A percentile compares a stretch with the other conserved stretches of the same genome.
Evolutionary conservation across 2,329 filamentous ascomycete genomes (phyloP).

Genomic region (Fusarium annulatum): DNA sequence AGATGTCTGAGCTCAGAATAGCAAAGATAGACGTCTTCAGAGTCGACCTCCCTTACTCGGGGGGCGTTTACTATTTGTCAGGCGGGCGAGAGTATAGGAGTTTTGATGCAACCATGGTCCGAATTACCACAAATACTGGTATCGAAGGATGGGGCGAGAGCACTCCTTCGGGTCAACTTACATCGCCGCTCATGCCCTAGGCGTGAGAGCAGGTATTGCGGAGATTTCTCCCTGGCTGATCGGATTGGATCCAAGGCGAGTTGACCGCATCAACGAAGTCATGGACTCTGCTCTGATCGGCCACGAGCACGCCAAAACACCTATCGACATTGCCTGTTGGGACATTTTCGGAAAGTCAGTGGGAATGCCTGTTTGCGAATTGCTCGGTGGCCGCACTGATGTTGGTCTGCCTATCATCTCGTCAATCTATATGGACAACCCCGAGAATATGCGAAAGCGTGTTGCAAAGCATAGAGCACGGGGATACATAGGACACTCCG

Average conservation of each 20-base stretch:
- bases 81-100: constrained; percentile 26
- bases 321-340: constrained; percentile 37
- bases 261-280: constrained; percentile 37
- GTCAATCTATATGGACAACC: constrained; percentile 29
- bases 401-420: constrained; percentile 30
- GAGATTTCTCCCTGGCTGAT: constrained; percentile 31
- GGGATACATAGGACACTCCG: constrained; percentile 27
- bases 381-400: constrained; percentile 31
- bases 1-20: constrained; percentile 40
- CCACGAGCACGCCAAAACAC: constrained; percentile 30
- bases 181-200: constrained; percentile 31
- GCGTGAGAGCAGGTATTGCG: constrained; percentile 29
- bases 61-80: constrained; percentile 29
- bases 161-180: constrained; percentile 34
- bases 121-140: constrained; percentile 34
- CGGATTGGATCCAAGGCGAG: constrained; percentile 19
- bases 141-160: constrained; percentile 39
- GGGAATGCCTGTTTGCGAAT: constrained; percentile 33
- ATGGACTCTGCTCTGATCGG: constrained; percentile 30
- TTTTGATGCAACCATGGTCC: constrained; percentile 36
- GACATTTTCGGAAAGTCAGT: constrained; percentile 35
- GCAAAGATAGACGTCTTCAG: constrained; percentile 36
- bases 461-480: constrained; percentile 19
- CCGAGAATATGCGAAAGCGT: constrained; percentile 28
- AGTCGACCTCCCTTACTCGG: constrained; percentile 22